Percentiles rank a stretch among this genome's conserved stretches.
phyloP scores from a whole-genome alignment of 371 early-diverging fungal species.

The Apophysomyces elegans region DNA sequence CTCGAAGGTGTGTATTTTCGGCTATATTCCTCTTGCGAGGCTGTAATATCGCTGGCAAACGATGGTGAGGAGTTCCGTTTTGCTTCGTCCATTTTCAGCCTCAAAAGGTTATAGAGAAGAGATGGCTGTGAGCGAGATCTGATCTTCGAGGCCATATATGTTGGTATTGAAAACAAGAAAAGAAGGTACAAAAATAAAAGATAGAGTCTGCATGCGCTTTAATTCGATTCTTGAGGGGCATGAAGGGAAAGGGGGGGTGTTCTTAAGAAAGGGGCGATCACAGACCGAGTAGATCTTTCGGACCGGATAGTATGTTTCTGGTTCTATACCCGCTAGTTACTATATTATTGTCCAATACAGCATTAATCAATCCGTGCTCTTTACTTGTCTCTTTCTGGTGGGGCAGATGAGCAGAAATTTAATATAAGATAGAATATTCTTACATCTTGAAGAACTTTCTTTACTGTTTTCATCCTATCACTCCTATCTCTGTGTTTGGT shows the following conservation, averaged over 20 bases:
- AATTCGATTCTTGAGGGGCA: conserved; percentile 1
- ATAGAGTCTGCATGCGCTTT: not conserved
- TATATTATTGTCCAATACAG: not conserved
- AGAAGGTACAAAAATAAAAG: conserved; percentile 3
- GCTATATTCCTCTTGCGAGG: not conserved
- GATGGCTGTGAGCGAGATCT: not conserved
- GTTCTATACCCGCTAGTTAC: not conserved
- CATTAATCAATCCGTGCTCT: not conserved
- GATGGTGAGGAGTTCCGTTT: conserved; percentile 22
- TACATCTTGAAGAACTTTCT: not conserved
- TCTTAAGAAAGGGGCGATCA: not conserved
- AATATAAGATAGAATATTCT: too few species aligned
- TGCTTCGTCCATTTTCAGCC: conserved; percentile 15
- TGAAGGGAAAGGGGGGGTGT: not conserved
- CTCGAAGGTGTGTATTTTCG: not conserved
- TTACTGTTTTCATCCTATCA: not conserved
- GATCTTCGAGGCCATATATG: not conserved
- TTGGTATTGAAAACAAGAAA: conserved; percentile 10
- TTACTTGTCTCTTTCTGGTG: not conserved
- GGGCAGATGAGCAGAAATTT: too few species aligned
- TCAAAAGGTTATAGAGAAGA: not conserved
- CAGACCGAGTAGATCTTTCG: conserved; percentile 1
- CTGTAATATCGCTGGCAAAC: conserved; percentile 25
- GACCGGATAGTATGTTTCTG: not conserved
- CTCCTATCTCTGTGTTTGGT: not conserved